Base-by-base conservation (phyloP, 371 early-diverging fungal species). In the Mucor velutinosus region DNA sequence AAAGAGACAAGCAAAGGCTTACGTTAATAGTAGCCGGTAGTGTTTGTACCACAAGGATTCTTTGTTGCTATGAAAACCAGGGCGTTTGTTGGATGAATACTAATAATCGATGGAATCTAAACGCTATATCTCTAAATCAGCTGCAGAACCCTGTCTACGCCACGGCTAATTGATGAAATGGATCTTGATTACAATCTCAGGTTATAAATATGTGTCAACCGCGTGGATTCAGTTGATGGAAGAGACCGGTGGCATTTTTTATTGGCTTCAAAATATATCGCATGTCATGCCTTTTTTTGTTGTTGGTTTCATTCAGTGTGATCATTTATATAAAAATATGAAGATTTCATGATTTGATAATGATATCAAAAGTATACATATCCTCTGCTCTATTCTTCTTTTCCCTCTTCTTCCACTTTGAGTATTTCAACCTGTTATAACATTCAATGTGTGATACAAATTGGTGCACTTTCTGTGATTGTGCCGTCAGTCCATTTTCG, bases 391-490 rank as follows among this genome's bases (percentile, higher is more conserved):
- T 8, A 4, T 21, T 47, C 17, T 5, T 17, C 41, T 21, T 43
- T 3, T 47, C n/a, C 19, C 11, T 11, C 10, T 17, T 19, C 3
- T 47, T 21, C 7, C 21, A 21, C 19, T 21, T 47, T 47, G 47
- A 47, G 3, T 21, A 47, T 19, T 21, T 21, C 3, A 10, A 47
- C 8, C 21, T 10, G 10, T 21, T 3, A 21, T 10, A 19, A 19
- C n/a, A 62, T 8, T 61, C 19, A 15, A 71, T 71, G 62, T 60
- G 69, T 32, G 66, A 71, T 66, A 66, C 71, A 65, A 70, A 70
- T 55, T 70, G 70, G 70, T 70, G 70, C 55, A 70, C 70, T 21
- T 70, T 56, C 45, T 70, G 70, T 19, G 70, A 70, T 45, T 61
- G 70, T 56, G 70, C 70, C 12, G 57, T 70, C n/a, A 65, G 37